Conservation (phyloP, 345 rosid species). For the Clausena lansium region DNA sequence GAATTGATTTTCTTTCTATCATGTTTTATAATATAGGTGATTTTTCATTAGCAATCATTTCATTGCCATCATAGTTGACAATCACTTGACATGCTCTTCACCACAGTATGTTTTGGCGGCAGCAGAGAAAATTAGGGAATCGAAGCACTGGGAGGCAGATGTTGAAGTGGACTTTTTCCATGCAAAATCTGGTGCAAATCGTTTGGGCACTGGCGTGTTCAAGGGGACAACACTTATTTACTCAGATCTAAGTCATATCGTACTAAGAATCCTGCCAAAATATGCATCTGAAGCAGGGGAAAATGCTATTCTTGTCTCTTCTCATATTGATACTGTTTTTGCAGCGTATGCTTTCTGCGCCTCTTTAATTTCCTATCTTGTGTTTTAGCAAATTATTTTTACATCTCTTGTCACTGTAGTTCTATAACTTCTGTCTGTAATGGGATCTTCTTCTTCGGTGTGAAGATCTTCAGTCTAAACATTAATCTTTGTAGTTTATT, state of each 20-base stretch:
- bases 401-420: neutral
- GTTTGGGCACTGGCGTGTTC: conserved; percentile 61
- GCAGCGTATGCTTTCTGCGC: conserved; percentile 60
- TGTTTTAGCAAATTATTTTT: neutral
- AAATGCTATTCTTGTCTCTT: conserved; percentile 79
- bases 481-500: neutral
- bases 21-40: neutral
- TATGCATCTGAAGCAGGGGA: conserved; percentile 70
- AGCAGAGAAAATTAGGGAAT: conserved; percentile 52
- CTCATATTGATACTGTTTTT: conserved; percentile 92
- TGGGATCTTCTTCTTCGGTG: neutral
- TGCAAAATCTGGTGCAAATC: conserved; percentile 61
- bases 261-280: conserved; percentile 77
- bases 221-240: conserved; percentile 77
- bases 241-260: conserved; percentile 71
- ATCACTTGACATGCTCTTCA: conserved; percentile 22
- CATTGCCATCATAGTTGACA: conserved; percentile 12
- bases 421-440: neutral
- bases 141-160: conserved; percentile 80
- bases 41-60: conserved; percentile 15
- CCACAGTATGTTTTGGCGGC: conserved; percentile 77
- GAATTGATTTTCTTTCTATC: neutral
- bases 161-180: conserved; percentile 81
- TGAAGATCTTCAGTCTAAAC: neutral
- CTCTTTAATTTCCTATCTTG: conserved; percentile 8